phyloP scores from a whole-genome alignment of 2,329 filamentous ascomycete genomes.

The Phaeomoniella chlamydospora region DNA sequence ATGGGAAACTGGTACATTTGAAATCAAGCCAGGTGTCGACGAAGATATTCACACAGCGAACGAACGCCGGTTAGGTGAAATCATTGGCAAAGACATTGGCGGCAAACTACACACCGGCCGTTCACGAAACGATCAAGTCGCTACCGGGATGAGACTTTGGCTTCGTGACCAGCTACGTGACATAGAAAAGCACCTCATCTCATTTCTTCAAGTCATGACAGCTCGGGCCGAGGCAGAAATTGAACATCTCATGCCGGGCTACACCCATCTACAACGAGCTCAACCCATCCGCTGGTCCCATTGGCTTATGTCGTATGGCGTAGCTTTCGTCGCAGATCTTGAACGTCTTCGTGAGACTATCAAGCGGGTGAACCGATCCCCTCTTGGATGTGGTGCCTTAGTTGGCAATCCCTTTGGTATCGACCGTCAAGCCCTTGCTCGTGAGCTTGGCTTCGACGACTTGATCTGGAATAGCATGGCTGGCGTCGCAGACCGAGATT shows the following conservation, averaged over 20 bases:
- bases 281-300: slow-evolving; percentile 68
- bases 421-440: slow-evolving; percentile 62
- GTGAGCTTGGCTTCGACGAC: slow-evolving; percentile 67
- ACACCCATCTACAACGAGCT: slow-evolving; percentile 75
- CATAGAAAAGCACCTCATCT: slow-evolving; percentile 54
- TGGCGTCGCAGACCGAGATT: slow-evolving; percentile 64
- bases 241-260: slow-evolving; percentile 70
- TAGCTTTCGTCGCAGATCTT: slow-evolving; percentile 58
- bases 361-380: slow-evolving; percentile 56
- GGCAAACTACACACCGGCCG: slow-evolving; percentile 84
- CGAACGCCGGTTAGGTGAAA: slow-evolving; percentile 60
- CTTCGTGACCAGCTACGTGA: slow-evolving; percentile 57
- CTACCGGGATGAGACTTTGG: slow-evolving; percentile 84
- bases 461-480: slow-evolving; percentile 55
- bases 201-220: slow-evolving; percentile 55
- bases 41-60: slow-evolving; percentile 52
- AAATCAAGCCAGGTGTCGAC: slow-evolving; percentile 14
- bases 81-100: slow-evolving; percentile 67
- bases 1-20: slow-evolving; percentile 19
- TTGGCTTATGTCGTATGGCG: slow-evolving; percentile 64
- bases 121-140: slow-evolving; percentile 81
- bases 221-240: slow-evolving; percentile 60
- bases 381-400: slow-evolving; percentile 62
- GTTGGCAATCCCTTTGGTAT: slow-evolving; percentile 74
- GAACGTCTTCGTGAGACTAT: slow-evolving; percentile 62